A percentile compares a stretch with the other conserved stretches of the same genome.
These are phyloP conservation scores for Emergomyces pasteurianus DNA, from an alignment of 2,329 filamentous ascomycete species.

Conservation along the genomic window DNA sequence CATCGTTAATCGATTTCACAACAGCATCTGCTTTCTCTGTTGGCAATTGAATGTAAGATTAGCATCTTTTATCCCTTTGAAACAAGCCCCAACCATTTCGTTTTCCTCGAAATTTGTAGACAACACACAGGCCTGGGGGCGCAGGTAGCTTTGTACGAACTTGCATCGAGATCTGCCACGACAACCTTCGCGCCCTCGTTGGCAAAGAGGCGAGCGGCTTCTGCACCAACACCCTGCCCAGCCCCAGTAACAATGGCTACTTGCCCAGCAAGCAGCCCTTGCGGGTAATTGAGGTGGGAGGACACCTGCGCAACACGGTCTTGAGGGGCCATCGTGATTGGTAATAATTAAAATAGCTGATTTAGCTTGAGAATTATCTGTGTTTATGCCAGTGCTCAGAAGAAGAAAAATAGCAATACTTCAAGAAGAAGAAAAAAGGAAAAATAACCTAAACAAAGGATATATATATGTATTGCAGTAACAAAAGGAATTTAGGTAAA, in stretches of 20 bases:
- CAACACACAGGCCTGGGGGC: neutral
- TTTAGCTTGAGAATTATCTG: neutral
- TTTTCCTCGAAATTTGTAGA: neutral
- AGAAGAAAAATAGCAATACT: neutral
- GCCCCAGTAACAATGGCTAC: conserved; percentile 79
- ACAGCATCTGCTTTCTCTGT: conserved; percentile 57
- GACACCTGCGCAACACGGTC: conserved; percentile 58
- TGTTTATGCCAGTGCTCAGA: neutral
- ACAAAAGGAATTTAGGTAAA: neutral
- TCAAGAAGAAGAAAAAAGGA: no score
- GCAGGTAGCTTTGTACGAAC: conserved; percentile 32
- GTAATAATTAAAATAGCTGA: neutral
- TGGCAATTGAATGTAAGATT: conserved; percentile 4
- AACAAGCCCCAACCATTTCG: neutral
- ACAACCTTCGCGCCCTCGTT: conserved; percentile 81
- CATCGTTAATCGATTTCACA: conserved; percentile 56
- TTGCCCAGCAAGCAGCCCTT: conserved; percentile 66
- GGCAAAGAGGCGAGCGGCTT: conserved; percentile 68
- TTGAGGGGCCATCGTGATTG: conserved; percentile 32
- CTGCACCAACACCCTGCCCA: conserved; percentile 79
- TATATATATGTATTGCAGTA: neutral
- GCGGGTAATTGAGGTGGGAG: conserved; percentile 69
- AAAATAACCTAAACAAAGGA: neutral
- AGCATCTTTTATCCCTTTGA: neutral
- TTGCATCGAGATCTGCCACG: conserved; percentile 67